Base-by-base conservation (phyloP, 352 stramenopile species). In the Phytophthora boehmeriae region DNA sequence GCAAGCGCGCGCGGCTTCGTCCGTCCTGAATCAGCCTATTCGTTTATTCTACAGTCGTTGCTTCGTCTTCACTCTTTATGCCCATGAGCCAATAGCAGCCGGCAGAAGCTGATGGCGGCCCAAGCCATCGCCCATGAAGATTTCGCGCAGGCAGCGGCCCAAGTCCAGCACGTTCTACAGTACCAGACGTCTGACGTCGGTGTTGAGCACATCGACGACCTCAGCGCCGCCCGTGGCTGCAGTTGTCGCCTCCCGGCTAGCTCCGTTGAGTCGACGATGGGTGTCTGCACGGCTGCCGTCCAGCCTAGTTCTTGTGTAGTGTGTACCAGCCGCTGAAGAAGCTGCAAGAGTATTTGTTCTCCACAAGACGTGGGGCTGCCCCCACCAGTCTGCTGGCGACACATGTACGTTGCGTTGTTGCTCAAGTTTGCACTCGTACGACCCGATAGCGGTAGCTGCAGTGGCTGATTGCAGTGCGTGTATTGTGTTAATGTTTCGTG, bases 71-170 rank as follows among this genome's bases (percentile, higher is more conserved):
- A n/a, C 19, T 32, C 3, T 0, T 42, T 19, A 17, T 34, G 19
- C 11, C 1, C 5, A 17, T 34, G 19, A 27, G 2, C 5, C 22
- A 19, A 14, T 19, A 80, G 71, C 93, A 93, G 86, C 80, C 80
- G 3, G 75, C 73, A 2, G 87, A 95, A 23, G 85, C 85, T 95
- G 42, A 56, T 95, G 11, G 85, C 87, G 5, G 83, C 85, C 4
- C 87, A 95, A 72, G 87, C 87, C 22, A 68, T 92, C 54, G 84
- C 87, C 2, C 87, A 95, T 44, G 69, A 83, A 38, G 78, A 95
- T 69, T 95, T 95, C 54, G 52, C 63, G 10, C 66, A 74, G 39
- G 86, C 84, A 1, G 73, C 75, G 2, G 36, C 45, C 3, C 85
- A 95, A 36, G 90, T 94, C 38, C 71, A 76, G 81, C 89, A 44